These are phyloP conservation scores for Claviceps monticola DNA, from an alignment of 2,329 filamentous ascomycete genomes.

Conservation along the genomic window DNA sequence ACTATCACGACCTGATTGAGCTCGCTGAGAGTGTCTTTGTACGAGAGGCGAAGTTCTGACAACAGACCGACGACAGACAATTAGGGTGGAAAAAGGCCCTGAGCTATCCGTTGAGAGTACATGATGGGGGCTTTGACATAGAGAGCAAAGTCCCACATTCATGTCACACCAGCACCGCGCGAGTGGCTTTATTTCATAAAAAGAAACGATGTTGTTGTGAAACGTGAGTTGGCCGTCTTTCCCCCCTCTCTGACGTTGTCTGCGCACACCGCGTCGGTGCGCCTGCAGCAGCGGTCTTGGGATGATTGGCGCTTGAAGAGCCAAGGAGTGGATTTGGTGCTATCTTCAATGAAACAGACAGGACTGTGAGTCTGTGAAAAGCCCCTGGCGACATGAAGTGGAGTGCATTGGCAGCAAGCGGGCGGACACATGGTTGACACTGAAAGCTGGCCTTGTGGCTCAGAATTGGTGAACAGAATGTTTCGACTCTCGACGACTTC, in stretches of 20 bases:
- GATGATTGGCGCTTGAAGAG: constrained; percentile 6
- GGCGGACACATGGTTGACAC: neutral
- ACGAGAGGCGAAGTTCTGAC: constrained; percentile 1
- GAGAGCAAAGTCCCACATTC: neutral
- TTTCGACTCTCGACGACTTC: neutral
- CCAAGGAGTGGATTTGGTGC: constrained; percentile 9
- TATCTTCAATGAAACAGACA: constrained; percentile 3
- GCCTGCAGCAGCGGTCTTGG: constrained; percentile 2
- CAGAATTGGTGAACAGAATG: too few species aligned
- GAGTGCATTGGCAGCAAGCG: constrained; percentile 1
- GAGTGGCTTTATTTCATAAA: neutral
- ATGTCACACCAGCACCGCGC: neutral
- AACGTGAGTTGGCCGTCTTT: constrained; percentile 4
- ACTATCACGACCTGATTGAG: neutral
- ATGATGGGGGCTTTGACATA: neutral
- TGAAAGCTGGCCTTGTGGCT: too few species aligned
- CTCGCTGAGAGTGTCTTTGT: constrained; percentile 7
- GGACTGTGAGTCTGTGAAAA: neutral
- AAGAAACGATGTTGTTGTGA: constrained; percentile 1
- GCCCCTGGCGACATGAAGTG: constrained; percentile 1
- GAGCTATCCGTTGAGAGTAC: neutral
- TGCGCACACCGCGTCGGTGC: constrained; percentile 3
- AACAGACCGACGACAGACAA: constrained; percentile 5
- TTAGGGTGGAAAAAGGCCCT: constrained; percentile 1
- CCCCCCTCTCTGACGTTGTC: constrained; percentile 5